These are phyloP conservation scores for Saccharomycopsis sp. DNA, from an alignment of 805 yeast species.

Conservation along the genomic window DNA sequence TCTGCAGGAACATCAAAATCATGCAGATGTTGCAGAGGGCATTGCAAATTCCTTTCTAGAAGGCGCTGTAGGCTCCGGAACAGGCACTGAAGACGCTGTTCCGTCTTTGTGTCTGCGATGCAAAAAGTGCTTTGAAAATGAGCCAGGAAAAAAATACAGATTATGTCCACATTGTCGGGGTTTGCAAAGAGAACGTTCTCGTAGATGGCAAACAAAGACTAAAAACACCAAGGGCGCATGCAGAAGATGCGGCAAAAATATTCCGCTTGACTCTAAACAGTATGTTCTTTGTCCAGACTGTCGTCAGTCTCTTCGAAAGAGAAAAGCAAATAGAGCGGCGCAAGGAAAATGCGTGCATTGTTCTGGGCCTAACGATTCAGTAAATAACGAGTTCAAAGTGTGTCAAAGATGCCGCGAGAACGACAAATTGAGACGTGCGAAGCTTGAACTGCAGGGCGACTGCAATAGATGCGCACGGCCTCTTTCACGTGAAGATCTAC, in stretches of 20 bases:
- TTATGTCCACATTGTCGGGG: constrained; percentile 61
- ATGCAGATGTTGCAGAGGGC: constrained; percentile 6
- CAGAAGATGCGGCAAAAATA: constrained; percentile 52
- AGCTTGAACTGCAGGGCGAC: constrained; percentile 49
- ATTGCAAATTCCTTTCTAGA: constrained; percentile 2
- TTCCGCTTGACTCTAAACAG: constrained; percentile 43
- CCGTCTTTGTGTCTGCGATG: constrained; percentile 45
- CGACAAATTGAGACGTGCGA: constrained; percentile 50
- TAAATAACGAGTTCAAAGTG: constrained; percentile 49
- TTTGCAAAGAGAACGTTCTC: constrained; percentile 52
- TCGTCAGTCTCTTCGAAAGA: constrained; percentile 44
- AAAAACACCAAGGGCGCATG: constrained; percentile 57
- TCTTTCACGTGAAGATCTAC: constrained; percentile 39
- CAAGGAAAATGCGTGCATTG: constrained; percentile 67
- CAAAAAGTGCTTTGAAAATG: constrained; percentile 49
- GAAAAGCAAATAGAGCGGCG: constrained; percentile 53
- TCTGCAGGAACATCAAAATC: neutral
- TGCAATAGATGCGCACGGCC: constrained; percentile 58
- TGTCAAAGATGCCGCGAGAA: constrained; percentile 58
- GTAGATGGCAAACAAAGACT: constrained; percentile 60
- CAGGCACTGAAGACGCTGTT: constrained; percentile 6
- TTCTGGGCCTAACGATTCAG: constrained; percentile 45
- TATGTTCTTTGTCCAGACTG: constrained; percentile 58
- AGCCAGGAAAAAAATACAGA: constrained; percentile 40
- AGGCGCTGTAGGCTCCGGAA: neutral